Evolutionary conservation across 192 early-diverging fungal genomes (phyloP), one percentile per base, ranked within the genome.

Genomic region (Coemansia sp.): DNA sequence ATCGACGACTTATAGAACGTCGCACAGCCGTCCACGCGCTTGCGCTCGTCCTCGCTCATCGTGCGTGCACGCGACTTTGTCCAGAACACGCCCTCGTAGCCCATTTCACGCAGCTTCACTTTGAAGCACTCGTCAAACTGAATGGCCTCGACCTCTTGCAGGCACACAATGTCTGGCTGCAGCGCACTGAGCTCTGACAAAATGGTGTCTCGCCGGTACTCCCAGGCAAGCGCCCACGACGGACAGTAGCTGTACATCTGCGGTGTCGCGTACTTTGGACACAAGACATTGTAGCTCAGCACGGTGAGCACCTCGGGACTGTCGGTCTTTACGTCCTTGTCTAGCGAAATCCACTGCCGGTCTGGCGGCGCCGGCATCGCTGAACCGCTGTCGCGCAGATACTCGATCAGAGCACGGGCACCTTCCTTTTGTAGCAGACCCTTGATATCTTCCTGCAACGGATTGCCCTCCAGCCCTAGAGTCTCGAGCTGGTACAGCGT

Each of bases 381-480:
- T 60, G 93, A 90, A 55, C 90, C 90, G 72, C 85, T 89, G 61
- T 98, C 97, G 23, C 94, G 84, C 59, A 98, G 82, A 53, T 91
- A 97, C 47, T 82, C 77, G 58, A 97, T 87, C 20, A 97, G 88
- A 7, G 88, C 87, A 19, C 82, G 75, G 0, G 94, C 90, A 7
- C 95, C 95, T 36, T 96, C 92, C 72, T 96, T 93, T 50, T 93
- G 89, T 52, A 96, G 64, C 54, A 97, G 57, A 3, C 81, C 82
- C 58, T 89, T 87, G 22, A 97, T 69, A 42, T 90, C 87, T 12
- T 95, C 90, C 50, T 88, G 85, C 55, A 98, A 67, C 14, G 95
- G 95, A 72, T 98, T 98, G 12, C 97, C 97, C 69, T 98, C 97
- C 42, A 98, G 68, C 0, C 95, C 97, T 46, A 98, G 79, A 0